These are phyloP conservation scores for Colletotrichum orchidophilum DNA, from an alignment of 2,329 filamentous ascomycete genomes.

Conservation along the genomic window DNA sequence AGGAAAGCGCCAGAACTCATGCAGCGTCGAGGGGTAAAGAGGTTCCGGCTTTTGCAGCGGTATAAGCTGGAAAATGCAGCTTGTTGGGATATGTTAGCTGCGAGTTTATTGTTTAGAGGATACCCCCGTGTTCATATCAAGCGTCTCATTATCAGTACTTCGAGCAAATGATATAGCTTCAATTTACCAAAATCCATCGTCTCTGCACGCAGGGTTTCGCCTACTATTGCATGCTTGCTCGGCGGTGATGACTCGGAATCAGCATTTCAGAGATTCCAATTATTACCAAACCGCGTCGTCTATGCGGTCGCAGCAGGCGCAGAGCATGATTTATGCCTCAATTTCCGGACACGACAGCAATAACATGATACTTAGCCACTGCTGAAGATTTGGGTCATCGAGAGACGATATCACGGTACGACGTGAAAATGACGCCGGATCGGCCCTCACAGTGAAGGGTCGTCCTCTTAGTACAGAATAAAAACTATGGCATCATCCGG, in stretches of 20 bases:
- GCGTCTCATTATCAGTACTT: not conserved
- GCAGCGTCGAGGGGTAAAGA: not conserved
- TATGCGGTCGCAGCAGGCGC: not conserved
- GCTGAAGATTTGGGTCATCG: not conserved
- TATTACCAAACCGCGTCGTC: not conserved
- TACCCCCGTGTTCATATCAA: slow-evolving; percentile 7
- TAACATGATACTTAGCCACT: no score
- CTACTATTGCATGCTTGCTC: not conserved
- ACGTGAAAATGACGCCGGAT: not conserved
- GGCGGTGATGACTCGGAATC: slow-evolving; percentile 29
- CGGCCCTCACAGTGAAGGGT: no score
- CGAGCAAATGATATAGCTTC: not conserved
- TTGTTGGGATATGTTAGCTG: not conserved
- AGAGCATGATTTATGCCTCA: not conserved
- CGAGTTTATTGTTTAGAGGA: slow-evolving; percentile 10
- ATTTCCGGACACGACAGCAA: not conserved
- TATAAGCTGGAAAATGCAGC: not conserved
- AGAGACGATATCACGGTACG: not conserved
- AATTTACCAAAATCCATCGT: not conserved
- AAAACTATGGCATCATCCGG: not conserved
- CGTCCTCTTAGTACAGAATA: not conserved
- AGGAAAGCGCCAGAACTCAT: slow-evolving; percentile 10
- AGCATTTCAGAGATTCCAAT: not conserved
- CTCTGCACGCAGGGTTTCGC: slow-evolving; percentile 37
- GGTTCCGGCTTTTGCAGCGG: slow-evolving; percentile 17